Conservation (phyloP, 116 monocot species). For the Trichopus zeylanicus region DNA sequence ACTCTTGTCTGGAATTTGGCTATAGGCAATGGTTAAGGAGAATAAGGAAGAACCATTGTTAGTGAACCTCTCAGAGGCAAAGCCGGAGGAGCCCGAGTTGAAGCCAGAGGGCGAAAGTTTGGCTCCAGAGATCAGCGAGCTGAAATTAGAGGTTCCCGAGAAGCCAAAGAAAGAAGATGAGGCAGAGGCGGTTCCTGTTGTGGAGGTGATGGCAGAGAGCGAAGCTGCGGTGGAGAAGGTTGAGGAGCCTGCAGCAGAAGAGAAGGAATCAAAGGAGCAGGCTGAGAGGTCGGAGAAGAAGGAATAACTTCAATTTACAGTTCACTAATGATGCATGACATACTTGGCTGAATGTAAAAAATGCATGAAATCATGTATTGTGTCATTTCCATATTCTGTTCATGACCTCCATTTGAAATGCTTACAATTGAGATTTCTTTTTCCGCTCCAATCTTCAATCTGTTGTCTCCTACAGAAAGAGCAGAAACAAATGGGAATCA, state of each 20-base stretch:
- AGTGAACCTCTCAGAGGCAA: constrained; percentile 26
- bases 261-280: too few species aligned
- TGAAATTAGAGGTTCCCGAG: constrained; percentile 11
- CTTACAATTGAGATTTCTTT: too few species aligned
- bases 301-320: background rate
- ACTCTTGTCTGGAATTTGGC: background rate
- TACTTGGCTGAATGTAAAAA: too few species aligned
- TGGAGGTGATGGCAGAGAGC: background rate
- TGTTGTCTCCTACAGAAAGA: too few species aligned
- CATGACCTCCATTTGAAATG: too few species aligned
- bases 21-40: too few species aligned
- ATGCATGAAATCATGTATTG: too few species aligned
- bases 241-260: background rate
- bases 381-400: too few species aligned
- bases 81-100: constrained; percentile 10
- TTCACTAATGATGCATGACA: too few species aligned
- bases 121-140: constrained; percentile 18
- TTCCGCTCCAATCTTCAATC: too few species aligned
- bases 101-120: constrained; percentile 8
- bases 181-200: constrained; percentile 7
- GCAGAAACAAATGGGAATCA: too few species aligned
- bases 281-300: background rate
- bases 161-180: background rate
- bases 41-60: constrained; percentile 23
- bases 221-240: too few species aligned